Conservation (phyloP, 495 filamentous ascomycete genomes). For the Talaromyces liani region DNA sequence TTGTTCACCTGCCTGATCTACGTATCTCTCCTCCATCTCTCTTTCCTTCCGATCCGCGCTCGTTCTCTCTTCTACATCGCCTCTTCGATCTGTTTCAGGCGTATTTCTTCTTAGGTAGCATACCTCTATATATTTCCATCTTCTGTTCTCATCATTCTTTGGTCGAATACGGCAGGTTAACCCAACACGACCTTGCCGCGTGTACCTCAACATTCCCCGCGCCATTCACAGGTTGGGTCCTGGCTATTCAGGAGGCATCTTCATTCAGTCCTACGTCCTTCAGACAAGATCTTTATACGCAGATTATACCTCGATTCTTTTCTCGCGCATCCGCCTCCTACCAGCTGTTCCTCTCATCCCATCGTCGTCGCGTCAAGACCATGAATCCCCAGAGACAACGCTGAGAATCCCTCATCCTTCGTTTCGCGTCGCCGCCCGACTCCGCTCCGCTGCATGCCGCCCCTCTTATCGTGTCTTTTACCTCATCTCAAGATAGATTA, state of each 20-base stretch:
- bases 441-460: not conserved
- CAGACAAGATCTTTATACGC: not conserved
- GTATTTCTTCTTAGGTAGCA: not conserved
- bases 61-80: conserved; percentile 6
- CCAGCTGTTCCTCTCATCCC: not conserved
- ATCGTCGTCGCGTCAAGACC: not conserved
- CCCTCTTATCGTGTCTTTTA: not conserved
- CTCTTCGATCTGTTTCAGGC: not conserved
- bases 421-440: not conserved
- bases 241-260: not conserved
- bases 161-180: conserved; percentile 1
- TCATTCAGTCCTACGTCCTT: not conserved
- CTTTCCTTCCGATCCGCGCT: not conserved
- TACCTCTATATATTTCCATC: not conserved
- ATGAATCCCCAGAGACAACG: not conserved
- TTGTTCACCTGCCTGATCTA: conserved; percentile 11
- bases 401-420: not conserved
- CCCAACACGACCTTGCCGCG: not conserved
- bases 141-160: conserved; percentile 5
- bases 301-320: not conserved
- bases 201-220: not conserved
- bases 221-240: not conserved
- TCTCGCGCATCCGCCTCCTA: not conserved
- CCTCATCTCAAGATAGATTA: not conserved
- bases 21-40: not conserved